These are phyloP conservation scores for Scytalidium sp. DNA, from an alignment of 2,329 filamentous ascomycete species.

Conservation along the genomic window DNA sequence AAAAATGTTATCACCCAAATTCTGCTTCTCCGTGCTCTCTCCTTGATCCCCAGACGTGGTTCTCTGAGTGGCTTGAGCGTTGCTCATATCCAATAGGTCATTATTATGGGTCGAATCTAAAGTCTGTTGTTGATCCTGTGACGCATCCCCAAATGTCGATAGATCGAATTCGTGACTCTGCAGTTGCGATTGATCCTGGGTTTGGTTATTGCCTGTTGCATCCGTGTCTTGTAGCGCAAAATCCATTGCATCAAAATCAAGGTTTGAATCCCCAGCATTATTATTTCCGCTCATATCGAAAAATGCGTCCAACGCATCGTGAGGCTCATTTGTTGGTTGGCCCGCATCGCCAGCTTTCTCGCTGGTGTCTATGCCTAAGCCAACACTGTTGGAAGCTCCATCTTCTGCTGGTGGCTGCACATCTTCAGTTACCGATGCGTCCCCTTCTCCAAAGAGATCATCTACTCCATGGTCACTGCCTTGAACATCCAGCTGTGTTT, in stretches of 20 bases:
- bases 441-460: not conserved
- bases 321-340: constrained; percentile 10
- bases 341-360: not conserved
- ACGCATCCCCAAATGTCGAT: constrained; percentile 25
- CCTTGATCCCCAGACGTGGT: constrained; percentile 9
- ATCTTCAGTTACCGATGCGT: constrained; percentile 16
- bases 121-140: constrained; percentile 38
- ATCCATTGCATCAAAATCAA: constrained; percentile 25
- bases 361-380: constrained; percentile 21
- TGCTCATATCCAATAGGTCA: constrained; percentile 14
- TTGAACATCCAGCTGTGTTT: constrained; percentile 33
- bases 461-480: constrained; percentile 24
- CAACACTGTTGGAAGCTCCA: constrained; percentile 15
- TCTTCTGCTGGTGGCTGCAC: constrained; percentile 7
- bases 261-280: constrained; percentile 8
- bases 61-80: constrained; percentile 16
- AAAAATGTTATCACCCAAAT: constrained; percentile 16
- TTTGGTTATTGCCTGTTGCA: constrained; percentile 12
- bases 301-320: constrained; percentile 24
- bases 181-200: constrained; percentile 15
- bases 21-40: constrained; percentile 11
- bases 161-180: constrained; percentile 26
- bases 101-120: constrained; percentile 25
- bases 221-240: constrained; percentile 16
- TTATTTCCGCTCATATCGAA: constrained; percentile 20